Base-by-base conservation (phyloP, 306 rosid species). In the Dryas alaskensis region DNA sequence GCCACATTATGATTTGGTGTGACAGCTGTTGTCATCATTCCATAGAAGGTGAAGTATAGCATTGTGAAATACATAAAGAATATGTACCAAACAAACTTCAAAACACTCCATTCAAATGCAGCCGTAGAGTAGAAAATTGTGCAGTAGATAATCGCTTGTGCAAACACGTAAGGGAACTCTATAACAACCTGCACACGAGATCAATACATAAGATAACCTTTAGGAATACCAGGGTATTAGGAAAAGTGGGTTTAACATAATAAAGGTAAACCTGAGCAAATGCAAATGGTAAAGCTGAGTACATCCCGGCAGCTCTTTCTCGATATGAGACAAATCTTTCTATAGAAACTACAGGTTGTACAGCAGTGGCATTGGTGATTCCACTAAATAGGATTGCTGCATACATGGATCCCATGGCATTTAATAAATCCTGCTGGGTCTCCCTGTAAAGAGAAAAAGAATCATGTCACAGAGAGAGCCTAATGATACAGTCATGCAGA, bases 1-100 rank as follows among this genome's bases (percentile, higher is more conserved):
- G 93, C 99, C 73, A 95, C 99, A 13, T 95, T 87, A 72, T 95
- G 99, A 78, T 95, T 95, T 80, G 99, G 99, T 8, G 99, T 92
- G 84, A 95, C 77, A 16, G 99, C 99, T 37, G 98, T 95, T 44
- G 99, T 90, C 98, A 95, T 95, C 99, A 95, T 95, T 66, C 99
- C 99, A 60, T 95, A 95, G 80, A 92, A 92, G 69, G 99, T 95
- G 85, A 95, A 95, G 82, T 95, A 95, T 42, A 95, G 81, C 99
- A 95, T 90, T 5, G 99, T 88, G 53, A 95, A 89, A 76, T 90
- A 95, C 99, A 86, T 95, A 76, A 90, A 95, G 86, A 92, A 95
- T 53, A 88, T 78, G 85, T 95, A 92, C 99, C 96, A 95, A 78
- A 86, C 72, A 80, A 90, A 95, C 79, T 90, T 95, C 76, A 73